Percentiles rank a stretch among this genome's conserved stretches.
Evolutionary conservation across 306 rosid genomes (phyloP).

Genomic region (Lathyrus sativus): DNA sequence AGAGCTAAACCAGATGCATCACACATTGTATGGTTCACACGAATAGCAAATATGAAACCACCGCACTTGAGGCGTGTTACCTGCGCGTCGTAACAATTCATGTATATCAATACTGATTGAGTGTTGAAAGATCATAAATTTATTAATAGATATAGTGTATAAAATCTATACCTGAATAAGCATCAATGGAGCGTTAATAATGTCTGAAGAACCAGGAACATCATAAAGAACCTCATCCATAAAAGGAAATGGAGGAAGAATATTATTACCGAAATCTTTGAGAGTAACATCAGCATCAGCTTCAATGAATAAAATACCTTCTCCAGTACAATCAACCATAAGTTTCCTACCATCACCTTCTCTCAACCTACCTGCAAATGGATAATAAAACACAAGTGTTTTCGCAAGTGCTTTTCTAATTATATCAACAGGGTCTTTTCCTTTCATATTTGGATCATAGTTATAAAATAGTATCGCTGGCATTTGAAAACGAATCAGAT

Average conservation of each 20-base stretch:
- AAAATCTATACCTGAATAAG: neutral
- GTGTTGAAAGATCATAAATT: too few species aligned
- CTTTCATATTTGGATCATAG: neutral
- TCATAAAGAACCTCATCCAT: slow-evolving; percentile 1
- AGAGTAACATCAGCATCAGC: neutral
- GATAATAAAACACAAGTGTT: slow-evolving; percentile 6
- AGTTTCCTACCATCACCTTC: neutral
- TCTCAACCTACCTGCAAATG: neutral
- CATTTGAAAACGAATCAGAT: neutral
- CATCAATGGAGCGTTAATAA: neutral
- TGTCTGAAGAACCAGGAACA: neutral
- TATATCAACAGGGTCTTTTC: neutral
- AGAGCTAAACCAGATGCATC: slow-evolving; percentile 50
- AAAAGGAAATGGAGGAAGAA: slow-evolving; percentile 10
- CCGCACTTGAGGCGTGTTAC: slow-evolving; percentile 27
- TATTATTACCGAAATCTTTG: neutral
- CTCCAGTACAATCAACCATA: neutral
- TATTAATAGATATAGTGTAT: too few species aligned
- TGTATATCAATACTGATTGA: neutral
- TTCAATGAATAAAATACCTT: neutral
- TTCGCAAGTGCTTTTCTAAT: neutral
- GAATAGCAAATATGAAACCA: slow-evolving; percentile 31
- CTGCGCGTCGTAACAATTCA: neutral
- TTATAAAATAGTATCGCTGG: neutral
- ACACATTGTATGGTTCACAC: slow-evolving; percentile 56